phyloP scores from a whole-genome alignment of 2,329 filamentous ascomycete species.

The Xylaria sp. region DNA sequence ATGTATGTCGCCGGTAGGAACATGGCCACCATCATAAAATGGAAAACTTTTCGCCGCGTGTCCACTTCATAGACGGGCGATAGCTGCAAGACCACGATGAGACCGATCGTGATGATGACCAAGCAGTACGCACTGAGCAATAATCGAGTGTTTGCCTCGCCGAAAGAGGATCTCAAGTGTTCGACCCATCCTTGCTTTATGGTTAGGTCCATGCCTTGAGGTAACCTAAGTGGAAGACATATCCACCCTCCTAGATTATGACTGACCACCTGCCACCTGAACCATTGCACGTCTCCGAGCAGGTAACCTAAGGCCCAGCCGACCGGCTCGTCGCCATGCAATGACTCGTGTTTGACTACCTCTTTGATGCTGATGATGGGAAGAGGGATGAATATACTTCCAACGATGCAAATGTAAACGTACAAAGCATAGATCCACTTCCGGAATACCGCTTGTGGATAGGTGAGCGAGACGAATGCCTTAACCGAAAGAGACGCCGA shows the following conservation, averaged over 20 bases:
- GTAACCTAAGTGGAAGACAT: slow-evolving; percentile 62
- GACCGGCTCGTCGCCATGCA: slow-evolving; percentile 78
- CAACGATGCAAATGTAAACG: slow-evolving; percentile 71
- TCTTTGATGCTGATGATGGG: slow-evolving; percentile 65
- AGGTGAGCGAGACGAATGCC: slow-evolving; percentile 80
- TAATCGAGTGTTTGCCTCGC: slow-evolving; percentile 82
- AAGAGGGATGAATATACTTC: slow-evolving; percentile 64
- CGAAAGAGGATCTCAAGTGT: slow-evolving; percentile 68
- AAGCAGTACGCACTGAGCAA: slow-evolving; percentile 76
- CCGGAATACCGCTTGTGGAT: slow-evolving; percentile 73
- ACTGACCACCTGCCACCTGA: slow-evolving; percentile 74
- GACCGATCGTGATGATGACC: slow-evolving; percentile 69
- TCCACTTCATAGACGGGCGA: slow-evolving; percentile 86
- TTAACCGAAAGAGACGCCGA: slow-evolving; percentile 68
- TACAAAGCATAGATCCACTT: slow-evolving; percentile 86
- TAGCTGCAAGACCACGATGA: slow-evolving; percentile 76
- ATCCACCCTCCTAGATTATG: slow-evolving; percentile 77
- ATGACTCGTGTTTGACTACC: slow-evolving; percentile 70
- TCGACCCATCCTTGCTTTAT: slow-evolving; percentile 64
- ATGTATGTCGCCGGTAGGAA: slow-evolving; percentile 85
- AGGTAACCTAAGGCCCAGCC: slow-evolving; percentile 93
- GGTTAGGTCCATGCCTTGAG: slow-evolving; percentile 28
- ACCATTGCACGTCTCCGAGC: slow-evolving; percentile 74
- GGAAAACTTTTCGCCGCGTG: slow-evolving; percentile 94
- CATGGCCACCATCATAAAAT: slow-evolving; percentile 98